These are phyloP conservation scores for Crassisporium funariophilum DNA, from an alignment of 768 basidiomycete genomes.

Conservation along the genomic window DNA sequence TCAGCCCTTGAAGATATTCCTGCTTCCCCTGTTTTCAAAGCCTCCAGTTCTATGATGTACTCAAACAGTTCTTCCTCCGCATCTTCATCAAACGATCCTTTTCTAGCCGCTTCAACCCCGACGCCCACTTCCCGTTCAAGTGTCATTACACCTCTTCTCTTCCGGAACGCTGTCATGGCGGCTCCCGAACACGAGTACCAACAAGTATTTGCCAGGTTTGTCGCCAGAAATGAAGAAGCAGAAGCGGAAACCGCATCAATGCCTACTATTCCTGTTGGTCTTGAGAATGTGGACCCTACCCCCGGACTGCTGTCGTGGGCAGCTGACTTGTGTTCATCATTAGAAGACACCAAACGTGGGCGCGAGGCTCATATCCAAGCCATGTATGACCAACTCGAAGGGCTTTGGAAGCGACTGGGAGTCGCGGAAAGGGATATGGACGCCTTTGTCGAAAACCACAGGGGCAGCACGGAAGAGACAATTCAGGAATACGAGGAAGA, in stretches of 20 bases:
- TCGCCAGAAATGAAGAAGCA: slow-evolving; percentile 61
- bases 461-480: slow-evolving; percentile 78
- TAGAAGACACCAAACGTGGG: slow-evolving; percentile 72
- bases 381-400: slow-evolving; percentile 92
- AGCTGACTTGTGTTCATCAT: slow-evolving; percentile 50
- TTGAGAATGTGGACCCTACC: slow-evolving; percentile 82
- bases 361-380: slow-evolving; percentile 87
- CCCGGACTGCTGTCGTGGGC: slow-evolving; percentile 77
- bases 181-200: slow-evolving; percentile 50
- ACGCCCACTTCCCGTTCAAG: slow-evolving; percentile 47
- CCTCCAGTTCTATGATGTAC: slow-evolving; percentile 33
- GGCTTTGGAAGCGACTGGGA: slow-evolving; percentile 86
- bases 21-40: slow-evolving; percentile 28
- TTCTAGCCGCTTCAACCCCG: slow-evolving; percentile 52
- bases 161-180: slow-evolving; percentile 33
- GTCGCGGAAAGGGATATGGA: slow-evolving; percentile 83
- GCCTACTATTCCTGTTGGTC: slow-evolving; percentile 46
- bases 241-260: slow-evolving; percentile 48
- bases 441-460: slow-evolving; percentile 84
- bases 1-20: slow-evolving; percentile 53
- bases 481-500: slow-evolving; percentile 88
- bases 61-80: slow-evolving; percentile 36
- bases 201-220: slow-evolving; percentile 62
- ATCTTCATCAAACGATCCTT: slow-evolving; percentile 45
- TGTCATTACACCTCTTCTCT: slow-evolving; percentile 37